Percentiles rank a stretch among this genome's conserved stretches.
phyloP scores from a whole-genome alignment of 345 rosid genomes.

The Linum trigynum region DNA sequence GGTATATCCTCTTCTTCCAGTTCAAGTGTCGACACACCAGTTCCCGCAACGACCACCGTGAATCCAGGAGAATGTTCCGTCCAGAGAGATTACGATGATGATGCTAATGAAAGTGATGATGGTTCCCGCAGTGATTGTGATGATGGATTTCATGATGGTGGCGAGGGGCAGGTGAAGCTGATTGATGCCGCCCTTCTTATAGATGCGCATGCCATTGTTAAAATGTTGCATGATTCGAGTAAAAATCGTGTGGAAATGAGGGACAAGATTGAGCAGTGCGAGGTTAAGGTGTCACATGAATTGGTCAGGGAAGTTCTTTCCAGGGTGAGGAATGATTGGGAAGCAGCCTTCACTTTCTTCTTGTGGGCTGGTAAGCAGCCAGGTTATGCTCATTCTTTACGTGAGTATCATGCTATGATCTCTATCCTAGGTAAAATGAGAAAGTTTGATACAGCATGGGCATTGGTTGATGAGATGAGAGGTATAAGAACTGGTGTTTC shows the following conservation, averaged over 20 bases:
- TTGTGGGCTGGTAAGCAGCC: constrained; percentile 70
- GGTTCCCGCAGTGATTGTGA: constrained; percentile 10
- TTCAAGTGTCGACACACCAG: not conserved
- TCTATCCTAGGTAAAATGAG: constrained; percentile 77
- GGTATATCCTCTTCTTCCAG: not conserved
- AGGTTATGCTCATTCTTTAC: constrained; percentile 43
- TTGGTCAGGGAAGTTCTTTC: constrained; percentile 69
- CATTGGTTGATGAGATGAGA: constrained; percentile 78
- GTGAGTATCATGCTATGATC: constrained; percentile 72
- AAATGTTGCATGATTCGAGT: constrained; percentile 33
- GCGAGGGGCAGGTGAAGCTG: constrained; percentile 9
- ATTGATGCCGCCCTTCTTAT: constrained; percentile 21
- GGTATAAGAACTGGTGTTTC: constrained; percentile 35
- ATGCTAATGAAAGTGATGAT: constrained; percentile 15
- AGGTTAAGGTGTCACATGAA: constrained; percentile 40
- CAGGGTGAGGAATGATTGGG: constrained; percentile 73
- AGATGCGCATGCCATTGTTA: constrained; percentile 36
- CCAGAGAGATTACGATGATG: not conserved
- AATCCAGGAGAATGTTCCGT: not conserved
- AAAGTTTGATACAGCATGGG: constrained; percentile 88
- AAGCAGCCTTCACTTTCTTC: constrained; percentile 76
- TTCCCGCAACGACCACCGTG: not conserved
- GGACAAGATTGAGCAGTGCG: constrained; percentile 48
- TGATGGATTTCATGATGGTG: constrained; percentile 16
- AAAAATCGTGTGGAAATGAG: constrained; percentile 32